Conservation (phyloP, 148 eudicot genomes). For the Rhododendron ferrugineum region DNA sequence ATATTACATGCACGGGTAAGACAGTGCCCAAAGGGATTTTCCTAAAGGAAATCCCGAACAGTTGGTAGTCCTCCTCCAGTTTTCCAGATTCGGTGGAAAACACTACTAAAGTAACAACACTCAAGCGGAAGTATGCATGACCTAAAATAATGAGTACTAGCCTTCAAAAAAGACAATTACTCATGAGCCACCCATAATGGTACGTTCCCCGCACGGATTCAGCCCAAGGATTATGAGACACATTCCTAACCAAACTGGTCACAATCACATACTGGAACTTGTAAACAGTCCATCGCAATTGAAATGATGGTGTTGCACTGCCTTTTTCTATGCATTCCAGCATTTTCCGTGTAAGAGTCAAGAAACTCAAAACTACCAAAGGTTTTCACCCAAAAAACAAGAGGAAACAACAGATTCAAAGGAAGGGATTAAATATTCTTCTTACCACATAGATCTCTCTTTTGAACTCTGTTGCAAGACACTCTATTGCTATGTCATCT, state of each 20-base stretch:
- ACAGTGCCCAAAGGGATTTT: background rate
- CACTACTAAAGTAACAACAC: background rate
- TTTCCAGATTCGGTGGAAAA: background rate
- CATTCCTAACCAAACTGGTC: too few species aligned
- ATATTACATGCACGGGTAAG: background rate
- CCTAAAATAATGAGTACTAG: background rate
- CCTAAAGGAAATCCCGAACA: background rate
- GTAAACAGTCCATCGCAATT: too few species aligned
- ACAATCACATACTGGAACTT: too few species aligned
- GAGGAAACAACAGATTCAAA: background rate
- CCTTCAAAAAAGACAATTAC: background rate
- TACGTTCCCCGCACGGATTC: background rate
- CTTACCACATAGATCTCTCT: slow-evolving; percentile 91
- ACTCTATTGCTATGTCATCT: slow-evolving; percentile 90
- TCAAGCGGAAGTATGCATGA: background rate
- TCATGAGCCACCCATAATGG: background rate
- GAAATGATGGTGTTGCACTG: too few species aligned
- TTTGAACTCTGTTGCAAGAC: slow-evolving; percentile 84
- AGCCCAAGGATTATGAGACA: too few species aligned
- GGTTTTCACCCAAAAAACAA: background rate
- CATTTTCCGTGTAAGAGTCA: background rate
- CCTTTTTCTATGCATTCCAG: background rate
- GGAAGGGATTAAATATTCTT: background rate
- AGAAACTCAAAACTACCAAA: background rate
- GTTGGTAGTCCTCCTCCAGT: too few species aligned